Evolutionary conservation across 2,329 filamentous ascomycete genomes (phyloP), one percentile per base, ranked within the genome.

Genomic region (Escovopsis weberi): DNA sequence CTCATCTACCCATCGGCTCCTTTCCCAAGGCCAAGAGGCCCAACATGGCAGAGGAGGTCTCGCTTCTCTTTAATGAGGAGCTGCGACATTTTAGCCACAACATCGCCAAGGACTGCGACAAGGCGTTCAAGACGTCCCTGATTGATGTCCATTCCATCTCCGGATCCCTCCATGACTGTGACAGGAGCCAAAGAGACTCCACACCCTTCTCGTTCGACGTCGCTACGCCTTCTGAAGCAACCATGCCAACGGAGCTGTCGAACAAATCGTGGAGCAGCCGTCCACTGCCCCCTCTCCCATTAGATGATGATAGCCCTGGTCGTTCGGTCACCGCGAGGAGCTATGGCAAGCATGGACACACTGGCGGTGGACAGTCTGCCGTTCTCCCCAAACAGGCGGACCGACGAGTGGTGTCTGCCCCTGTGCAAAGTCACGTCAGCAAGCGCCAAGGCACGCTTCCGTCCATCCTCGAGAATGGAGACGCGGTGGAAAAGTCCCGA

Each of bases 91-190:
- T 93, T 44, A 94, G 86, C 51, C 77, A 75, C 52, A 86, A 86
- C 53, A 79, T 95, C 47, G 85, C 86, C 40, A 85, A 86, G 59
- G 85, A 91, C 45, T 93, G 88, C 55, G 88, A 96, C 55, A 85
- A 91, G 54, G 88, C 88, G 1, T 95, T 96, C 65, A 88, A 85
- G 55, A 78, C 82, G 51, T 71, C 69, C 9, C 51, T 75, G 10
- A 60, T 72, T 12, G 56, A 60, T 15, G 61, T 63, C 12, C 59
- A 61, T 11, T 63, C 62, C 1, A 54, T 57, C 26, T 58, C 54
- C 12, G 57, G 55, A 30, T 60, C 58, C 4, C 49, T 60, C 35
- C 55, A 57, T 3, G 59, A 64, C 26, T 45, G 42, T 8, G 54
- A 62, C 12, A 51, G 50, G 37, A 54, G 50, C 34, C 51, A 53